Evolutionary conservation across 148 eudicot genomes (phyloP).

Genomic region (Rhododendron kiyosumense): DNA sequence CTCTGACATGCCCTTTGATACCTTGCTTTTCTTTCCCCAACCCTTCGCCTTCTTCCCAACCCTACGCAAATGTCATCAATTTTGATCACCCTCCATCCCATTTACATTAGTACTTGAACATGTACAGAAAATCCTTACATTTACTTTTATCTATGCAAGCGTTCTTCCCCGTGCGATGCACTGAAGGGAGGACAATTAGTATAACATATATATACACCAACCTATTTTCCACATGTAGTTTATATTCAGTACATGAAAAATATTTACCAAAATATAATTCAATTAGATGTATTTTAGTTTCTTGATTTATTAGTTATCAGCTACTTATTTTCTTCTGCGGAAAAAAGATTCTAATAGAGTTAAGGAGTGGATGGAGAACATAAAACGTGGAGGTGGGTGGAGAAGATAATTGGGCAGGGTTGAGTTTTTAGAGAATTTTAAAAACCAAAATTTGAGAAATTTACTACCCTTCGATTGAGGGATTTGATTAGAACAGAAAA

Average conservation of each 20-base stretch:
- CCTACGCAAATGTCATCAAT: slow-evolving; percentile 28
- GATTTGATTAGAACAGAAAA: not conserved
- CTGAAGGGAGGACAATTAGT: not conserved
- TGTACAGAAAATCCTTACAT: not conserved
- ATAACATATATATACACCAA: not conserved
- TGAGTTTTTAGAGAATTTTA: not conserved
- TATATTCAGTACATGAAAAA: not conserved
- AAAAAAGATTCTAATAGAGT: not conserved
- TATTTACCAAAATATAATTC: not conserved
- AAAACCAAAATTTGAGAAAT: too few relatives aligned
- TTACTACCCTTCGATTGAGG: not conserved
- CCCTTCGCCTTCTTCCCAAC: slow-evolving; percentile 99
- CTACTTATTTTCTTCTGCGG: not conserved
- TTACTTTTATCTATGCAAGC: not conserved
- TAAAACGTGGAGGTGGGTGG: not conserved
- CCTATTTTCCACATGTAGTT: not conserved
- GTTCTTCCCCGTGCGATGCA: not conserved
- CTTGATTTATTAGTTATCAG: not conserved
- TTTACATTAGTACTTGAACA: not conserved
- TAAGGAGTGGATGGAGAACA: not conserved
- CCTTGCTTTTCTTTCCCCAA: slow-evolving; percentile 98
- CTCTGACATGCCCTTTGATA: slow-evolving; percentile 89
- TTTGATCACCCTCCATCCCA: not conserved
- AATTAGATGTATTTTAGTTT: too few relatives aligned
- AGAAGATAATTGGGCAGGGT: not conserved